A percentile compares a stretch with the other conserved stretches of the same genome.
Conservation (phyloP, 202 grass and related monocot species). For the Schoenoplectus tabernaemontani region DNA sequence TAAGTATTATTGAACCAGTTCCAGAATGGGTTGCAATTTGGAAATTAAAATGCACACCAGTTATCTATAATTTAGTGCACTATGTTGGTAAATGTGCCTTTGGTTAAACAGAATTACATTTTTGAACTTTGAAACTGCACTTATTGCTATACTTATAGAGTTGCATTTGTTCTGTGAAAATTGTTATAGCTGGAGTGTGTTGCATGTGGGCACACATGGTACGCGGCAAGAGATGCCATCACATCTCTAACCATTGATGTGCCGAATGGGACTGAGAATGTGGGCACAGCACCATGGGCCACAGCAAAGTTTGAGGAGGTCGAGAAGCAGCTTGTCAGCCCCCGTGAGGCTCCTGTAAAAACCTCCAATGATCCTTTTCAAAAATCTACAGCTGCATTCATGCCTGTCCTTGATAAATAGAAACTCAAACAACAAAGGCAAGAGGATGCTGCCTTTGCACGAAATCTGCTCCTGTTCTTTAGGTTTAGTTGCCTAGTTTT, state of each 20-base stretch:
- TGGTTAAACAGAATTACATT: neutral
- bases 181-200: constrained; percentile 60
- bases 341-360: constrained; percentile 48
- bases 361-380: constrained; percentile 27
- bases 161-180: neutral
- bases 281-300: constrained; percentile 61
- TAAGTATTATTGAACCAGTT: neutral
- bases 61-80: neutral
- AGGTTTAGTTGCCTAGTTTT: neutral
- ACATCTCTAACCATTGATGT: constrained; percentile 51
- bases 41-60: neutral
- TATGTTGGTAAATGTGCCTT: neutral
- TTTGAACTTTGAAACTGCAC: neutral
- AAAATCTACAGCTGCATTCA: constrained; percentile 46
- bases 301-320: constrained; percentile 80
- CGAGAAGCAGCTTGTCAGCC: constrained; percentile 66
- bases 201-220: constrained; percentile 73
- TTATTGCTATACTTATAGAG: neutral
- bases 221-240: constrained; percentile 69
- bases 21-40: neutral
- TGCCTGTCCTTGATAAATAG: constrained; percentile 51
- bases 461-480: neutral
- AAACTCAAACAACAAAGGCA: constrained; percentile 32
- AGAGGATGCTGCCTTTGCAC: constrained; percentile 26
- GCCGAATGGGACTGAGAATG: constrained; percentile 44